A percentile compares a stretch with the other conserved stretches of the same genome.
Conservation (phyloP, 2,329 filamentous ascomycete genomes). For the Pseudocercospora eumusae region DNA sequence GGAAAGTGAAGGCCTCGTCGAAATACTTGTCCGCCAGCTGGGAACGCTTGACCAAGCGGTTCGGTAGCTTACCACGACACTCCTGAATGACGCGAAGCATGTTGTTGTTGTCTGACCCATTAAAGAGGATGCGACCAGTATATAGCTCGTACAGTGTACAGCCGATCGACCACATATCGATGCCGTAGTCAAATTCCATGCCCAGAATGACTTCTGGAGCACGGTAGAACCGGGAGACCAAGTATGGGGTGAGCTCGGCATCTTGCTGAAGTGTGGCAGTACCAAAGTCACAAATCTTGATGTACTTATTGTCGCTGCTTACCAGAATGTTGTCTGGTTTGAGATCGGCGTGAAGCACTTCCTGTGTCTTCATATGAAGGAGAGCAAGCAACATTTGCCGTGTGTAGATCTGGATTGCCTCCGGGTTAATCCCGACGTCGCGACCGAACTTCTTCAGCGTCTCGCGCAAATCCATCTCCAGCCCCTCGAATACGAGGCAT, state of each 20-base stretch:
- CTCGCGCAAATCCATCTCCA: slow-evolving; percentile 88
- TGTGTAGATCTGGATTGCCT: slow-evolving; percentile 83
- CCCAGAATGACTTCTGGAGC: slow-evolving; percentile 96
- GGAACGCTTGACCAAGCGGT: slow-evolving; percentile 83
- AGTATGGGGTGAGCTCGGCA: slow-evolving; percentile 88
- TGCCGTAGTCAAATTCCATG: slow-evolving; percentile 90
- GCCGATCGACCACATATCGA: slow-evolving; percentile 97
- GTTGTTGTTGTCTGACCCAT: slow-evolving; percentile 93
- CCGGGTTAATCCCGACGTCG: slow-evolving; percentile 87
- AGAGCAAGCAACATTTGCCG: slow-evolving; percentile 92
- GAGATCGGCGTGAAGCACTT: slow-evolving; percentile 91
- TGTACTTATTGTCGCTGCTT: slow-evolving; percentile 75
- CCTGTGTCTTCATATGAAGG: slow-evolving; percentile 84
- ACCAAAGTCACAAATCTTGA: slow-evolving; percentile 95
- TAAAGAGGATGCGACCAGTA: slow-evolving; percentile 96
- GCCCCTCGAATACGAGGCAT: slow-evolving; percentile 95
- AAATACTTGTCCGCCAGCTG: slow-evolving; percentile 77
- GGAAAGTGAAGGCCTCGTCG: slow-evolving; percentile 67
- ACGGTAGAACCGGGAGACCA: slow-evolving; percentile 95
- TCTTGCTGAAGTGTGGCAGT: slow-evolving; percentile 93
- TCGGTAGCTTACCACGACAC: slow-evolving; percentile 85
- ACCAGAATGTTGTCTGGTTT: slow-evolving; percentile 97
- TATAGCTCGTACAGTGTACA: slow-evolving; percentile 97
- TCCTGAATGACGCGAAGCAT: slow-evolving; percentile 98
- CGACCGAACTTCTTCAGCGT: slow-evolving; percentile 94